Percentiles rank a stretch among this genome's conserved stretches.
phyloP scores from a whole-genome alignment of 1,284 basidiomycete genomes.

The Peniophora sp. region DNA sequence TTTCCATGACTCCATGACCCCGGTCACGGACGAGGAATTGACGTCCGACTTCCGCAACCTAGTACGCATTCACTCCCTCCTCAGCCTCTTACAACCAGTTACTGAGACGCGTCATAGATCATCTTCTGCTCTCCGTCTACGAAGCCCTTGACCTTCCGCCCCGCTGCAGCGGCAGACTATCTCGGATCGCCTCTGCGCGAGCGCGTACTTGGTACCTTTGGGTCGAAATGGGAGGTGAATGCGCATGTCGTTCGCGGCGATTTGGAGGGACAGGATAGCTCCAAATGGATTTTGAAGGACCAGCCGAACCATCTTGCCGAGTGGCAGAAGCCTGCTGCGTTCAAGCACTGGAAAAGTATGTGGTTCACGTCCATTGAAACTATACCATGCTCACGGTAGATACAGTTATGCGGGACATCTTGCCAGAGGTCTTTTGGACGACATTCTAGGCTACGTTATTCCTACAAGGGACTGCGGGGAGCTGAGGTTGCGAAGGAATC shows the following conservation, averaged over 20 bases:
- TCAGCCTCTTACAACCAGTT: conserved; percentile 1
- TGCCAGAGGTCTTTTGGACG: conserved; percentile 56
- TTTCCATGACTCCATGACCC: conserved; percentile 63
- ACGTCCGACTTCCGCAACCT: conserved; percentile 65
- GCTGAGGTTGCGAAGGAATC: no score
- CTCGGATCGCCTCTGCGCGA: conserved; percentile 60
- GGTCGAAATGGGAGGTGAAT: conserved; percentile 43
- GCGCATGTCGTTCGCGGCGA: conserved; percentile 37
- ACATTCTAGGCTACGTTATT: conserved; percentile 42
- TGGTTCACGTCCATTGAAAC: conserved; percentile 9
- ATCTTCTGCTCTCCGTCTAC: conserved; percentile 69
- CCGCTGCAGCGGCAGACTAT: conserved; percentile 45
- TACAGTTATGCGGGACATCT: conserved; percentile 53
- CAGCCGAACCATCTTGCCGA: conserved; percentile 48
- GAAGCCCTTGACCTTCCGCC: conserved; percentile 57
- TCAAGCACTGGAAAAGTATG: conserved; percentile 74
- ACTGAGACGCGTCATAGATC: conserved; percentile 38
- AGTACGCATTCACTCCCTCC: conserved; percentile 32
- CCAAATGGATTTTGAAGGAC: conserved; percentile 51
- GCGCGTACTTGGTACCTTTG: conserved; percentile 32
- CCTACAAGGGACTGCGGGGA: no score
- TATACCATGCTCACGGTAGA: not conserved
- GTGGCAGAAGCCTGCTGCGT: conserved; percentile 52
- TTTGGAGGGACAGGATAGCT: conserved; percentile 23
- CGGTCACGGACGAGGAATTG: conserved; percentile 34